phyloP scores from a whole-genome alignment of 805 yeast species.

The Tetrapisispora phaffii region DNA sequence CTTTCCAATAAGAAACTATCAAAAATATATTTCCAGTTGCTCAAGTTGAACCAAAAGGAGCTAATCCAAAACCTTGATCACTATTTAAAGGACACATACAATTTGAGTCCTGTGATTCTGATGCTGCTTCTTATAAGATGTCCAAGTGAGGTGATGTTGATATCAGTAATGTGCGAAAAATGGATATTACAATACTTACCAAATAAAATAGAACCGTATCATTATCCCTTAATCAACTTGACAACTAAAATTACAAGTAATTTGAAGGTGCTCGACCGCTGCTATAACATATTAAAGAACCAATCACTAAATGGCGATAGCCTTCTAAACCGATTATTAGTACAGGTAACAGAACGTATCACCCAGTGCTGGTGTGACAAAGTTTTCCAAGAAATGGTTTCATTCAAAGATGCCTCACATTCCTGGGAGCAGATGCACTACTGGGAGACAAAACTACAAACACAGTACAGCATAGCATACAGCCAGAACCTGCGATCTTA shows the following conservation, averaged over 20 bases:
- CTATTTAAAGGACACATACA: background rate
- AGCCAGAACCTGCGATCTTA: background rate
- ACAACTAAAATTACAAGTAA: constrained; percentile 9
- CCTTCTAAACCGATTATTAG: constrained; percentile 14
- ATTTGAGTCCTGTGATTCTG: background rate
- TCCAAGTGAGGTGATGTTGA: background rate
- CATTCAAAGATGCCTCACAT: constrained; percentile 16
- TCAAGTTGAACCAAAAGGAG: background rate
- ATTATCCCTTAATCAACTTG: constrained; percentile 16
- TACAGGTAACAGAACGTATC: constrained; percentile 13
- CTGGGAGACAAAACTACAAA: constrained; percentile 10
- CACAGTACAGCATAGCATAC: background rate
- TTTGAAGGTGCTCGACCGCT: constrained; percentile 13
- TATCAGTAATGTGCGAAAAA: constrained; percentile 4
- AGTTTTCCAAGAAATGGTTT: constrained; percentile 17
- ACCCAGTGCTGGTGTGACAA: constrained; percentile 21
- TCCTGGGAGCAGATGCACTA: constrained; percentile 19
- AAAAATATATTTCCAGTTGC: background rate
- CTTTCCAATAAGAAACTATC: background rate
- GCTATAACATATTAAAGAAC: constrained; percentile 13
- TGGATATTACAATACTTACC: constrained; percentile 12
- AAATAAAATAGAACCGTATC: constrained; percentile 6
- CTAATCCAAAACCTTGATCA: background rate
- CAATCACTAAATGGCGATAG: constrained; percentile 6
- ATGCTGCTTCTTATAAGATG: background rate